phyloP scores from a whole-genome alignment of 2,329 filamentous ascomycete genomes.

The Mycogone perniciosa region DNA sequence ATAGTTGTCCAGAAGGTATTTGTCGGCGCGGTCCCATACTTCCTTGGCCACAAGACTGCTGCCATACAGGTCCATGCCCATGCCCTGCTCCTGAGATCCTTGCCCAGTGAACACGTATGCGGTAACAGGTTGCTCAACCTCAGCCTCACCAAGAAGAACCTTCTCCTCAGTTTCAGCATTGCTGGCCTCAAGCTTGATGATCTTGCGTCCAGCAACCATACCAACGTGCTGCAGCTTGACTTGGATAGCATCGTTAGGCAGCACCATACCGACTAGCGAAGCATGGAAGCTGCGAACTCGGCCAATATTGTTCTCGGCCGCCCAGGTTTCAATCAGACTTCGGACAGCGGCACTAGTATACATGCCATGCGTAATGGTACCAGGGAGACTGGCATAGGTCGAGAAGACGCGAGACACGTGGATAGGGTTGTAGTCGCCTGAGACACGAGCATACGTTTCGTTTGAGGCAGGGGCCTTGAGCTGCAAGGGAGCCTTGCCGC shows the following conservation, averaged over 20 bases:
- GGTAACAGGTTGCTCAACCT: conserved; percentile 94
- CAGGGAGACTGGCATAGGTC: conserved; percentile 88
- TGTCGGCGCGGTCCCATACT: conserved; percentile 96
- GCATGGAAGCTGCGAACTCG: conserved; percentile 97
- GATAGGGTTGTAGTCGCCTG: conserved; percentile 97
- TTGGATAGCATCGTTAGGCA: conserved; percentile 90
- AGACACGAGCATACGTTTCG: conserved; percentile 95
- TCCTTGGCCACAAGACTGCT: conserved; percentile 92
- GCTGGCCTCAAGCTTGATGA: conserved; percentile 95
- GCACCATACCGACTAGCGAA: conserved; percentile 94
- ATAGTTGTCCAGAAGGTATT: conserved; percentile 98
- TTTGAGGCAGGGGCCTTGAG: conserved; percentile 92
- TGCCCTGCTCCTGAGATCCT: conserved; percentile 96
- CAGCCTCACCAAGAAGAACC: conserved; percentile 88
- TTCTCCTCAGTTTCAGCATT: conserved; percentile 97
- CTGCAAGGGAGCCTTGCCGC: conserved; percentile 80
- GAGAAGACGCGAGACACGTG: conserved; percentile 97
- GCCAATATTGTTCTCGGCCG: conserved; percentile 95
- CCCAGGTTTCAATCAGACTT: conserved; percentile 96
- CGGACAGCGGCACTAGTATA: conserved; percentile 96
- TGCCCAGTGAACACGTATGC: conserved; percentile 98
- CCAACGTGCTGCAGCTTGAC: conserved; percentile 95
- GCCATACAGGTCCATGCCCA: conserved; percentile 98
- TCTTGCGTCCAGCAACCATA: conserved; percentile 97
- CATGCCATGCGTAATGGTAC: conserved; percentile 99